A percentile compares a stretch with the other conserved stretches of the same genome.
Evolutionary conservation across 257 asterid species (phyloP).

Genomic region (Solanum piurae): DNA sequence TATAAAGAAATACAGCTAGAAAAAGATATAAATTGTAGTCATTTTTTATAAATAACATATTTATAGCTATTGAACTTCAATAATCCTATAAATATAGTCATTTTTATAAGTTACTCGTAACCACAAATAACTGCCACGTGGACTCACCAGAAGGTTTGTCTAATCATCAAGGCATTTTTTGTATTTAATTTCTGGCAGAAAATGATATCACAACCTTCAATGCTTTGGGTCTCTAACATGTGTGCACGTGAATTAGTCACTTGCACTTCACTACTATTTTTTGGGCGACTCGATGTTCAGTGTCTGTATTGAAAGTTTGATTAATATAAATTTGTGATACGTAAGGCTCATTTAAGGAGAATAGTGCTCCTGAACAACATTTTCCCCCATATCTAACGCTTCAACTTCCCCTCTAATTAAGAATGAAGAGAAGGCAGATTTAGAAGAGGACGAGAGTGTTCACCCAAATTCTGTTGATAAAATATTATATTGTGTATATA

Average conservation of each 20-base stretch:
- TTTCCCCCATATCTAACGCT: neutral
- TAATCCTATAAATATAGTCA: too few relatives aligned
- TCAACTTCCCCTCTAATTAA: neutral
- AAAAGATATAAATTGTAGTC: too few relatives aligned
- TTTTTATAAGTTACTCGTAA: too few relatives aligned
- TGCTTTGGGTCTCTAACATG: neutral
- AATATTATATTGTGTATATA: neutral
- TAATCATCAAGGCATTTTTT: neutral
- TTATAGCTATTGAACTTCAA: too few relatives aligned
- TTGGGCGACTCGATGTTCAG: accelerated
- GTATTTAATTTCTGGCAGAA: neutral
- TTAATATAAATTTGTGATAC: accelerated
- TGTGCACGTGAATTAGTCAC: neutral
- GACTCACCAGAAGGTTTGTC: neutral
- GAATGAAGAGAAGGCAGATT: neutral
- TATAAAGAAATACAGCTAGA: too few relatives aligned
- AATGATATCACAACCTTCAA: neutral
- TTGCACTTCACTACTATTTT: neutral
- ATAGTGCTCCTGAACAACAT: neutral
- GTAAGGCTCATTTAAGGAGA: accelerated
- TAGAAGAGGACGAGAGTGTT: accelerated
- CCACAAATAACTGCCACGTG: neutral
- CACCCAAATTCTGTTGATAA: neutral
- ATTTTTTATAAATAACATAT: too few relatives aligned
- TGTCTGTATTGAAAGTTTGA: accelerated